These are phyloP conservation scores for Hyaloperonospora brassicae DNA, from an alignment of 352 stramenopile species.

Conservation along the genomic window DNA sequence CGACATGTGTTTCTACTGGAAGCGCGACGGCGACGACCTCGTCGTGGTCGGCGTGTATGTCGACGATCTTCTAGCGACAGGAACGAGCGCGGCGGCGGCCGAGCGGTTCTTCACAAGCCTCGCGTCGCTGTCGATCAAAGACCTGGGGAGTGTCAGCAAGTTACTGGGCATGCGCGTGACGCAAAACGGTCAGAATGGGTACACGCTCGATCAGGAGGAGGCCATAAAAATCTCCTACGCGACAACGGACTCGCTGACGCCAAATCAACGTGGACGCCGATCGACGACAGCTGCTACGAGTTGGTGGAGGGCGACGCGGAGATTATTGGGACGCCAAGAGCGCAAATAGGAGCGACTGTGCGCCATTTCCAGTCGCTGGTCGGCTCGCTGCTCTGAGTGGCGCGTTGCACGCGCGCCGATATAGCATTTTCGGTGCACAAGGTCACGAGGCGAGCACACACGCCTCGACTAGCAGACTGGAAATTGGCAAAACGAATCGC, in stretches of 20 bases:
- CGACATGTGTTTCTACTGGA: slow-evolving; percentile 26
- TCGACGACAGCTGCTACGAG: too few species aligned
- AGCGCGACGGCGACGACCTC: neutral
- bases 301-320: too few species aligned
- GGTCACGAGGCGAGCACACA: neutral
- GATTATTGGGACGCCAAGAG: too few species aligned
- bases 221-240: too few species aligned
- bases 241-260: neutral
- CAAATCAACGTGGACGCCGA: neutral
- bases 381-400: neutral
- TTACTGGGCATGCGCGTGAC: too few species aligned
- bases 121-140: too few species aligned
- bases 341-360: too few species aligned
- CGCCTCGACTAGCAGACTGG: too few species aligned
- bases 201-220: neutral
- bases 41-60: slow-evolving; percentile 22
- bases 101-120: slow-evolving; percentile 6
- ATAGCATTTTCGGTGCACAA: too few species aligned
- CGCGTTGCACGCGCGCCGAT: too few species aligned
- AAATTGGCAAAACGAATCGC: neutral
- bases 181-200: too few species aligned
- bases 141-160: too few species aligned
- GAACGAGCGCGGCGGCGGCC: neutral
- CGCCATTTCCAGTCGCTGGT: neutral
- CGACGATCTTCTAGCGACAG: slow-evolving; percentile 23